phyloP scores from a whole-genome alignment of 306 rosid species.

The Corylus heterophylla region DNA sequence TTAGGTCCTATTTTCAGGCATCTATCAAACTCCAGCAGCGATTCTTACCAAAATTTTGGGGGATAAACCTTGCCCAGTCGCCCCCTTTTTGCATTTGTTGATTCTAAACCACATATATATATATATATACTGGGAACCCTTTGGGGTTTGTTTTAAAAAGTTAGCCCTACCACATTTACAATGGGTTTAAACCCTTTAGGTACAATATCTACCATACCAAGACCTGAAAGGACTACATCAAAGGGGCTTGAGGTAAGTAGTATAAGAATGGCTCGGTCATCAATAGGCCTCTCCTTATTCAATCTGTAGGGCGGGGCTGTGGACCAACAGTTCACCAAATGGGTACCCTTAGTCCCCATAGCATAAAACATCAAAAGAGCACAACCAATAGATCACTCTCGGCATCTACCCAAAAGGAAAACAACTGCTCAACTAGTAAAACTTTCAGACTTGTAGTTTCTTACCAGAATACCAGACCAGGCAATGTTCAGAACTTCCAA shows the following conservation, averaged over 20 bases:
- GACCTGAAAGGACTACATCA: neutral
- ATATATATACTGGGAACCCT: neutral
- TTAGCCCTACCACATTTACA: neutral
- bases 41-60: neutral
- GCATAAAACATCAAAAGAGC: neutral
- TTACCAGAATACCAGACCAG: constrained; percentile 78
- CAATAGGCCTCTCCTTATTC: too few species aligned
- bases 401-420: neutral
- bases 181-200: constrained; percentile 2
- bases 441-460: constrained; percentile 24
- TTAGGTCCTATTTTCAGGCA: neutral
- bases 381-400: neutral
- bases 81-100: neutral
- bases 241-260: too few species aligned
- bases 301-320: too few species aligned
- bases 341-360: neutral
- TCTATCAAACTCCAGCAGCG: neutral
- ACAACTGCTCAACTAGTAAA: neutral
- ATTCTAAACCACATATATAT: constrained; percentile 7
- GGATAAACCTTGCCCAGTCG: constrained; percentile 4
- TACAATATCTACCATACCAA: neutral
- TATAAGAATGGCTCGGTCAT: too few species aligned
- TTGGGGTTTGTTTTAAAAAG: too few species aligned
- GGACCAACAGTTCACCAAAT: too few species aligned
- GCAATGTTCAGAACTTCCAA: constrained; percentile 73